phyloP scores from a whole-genome alignment of 495 filamentous ascomycete genomes.

The Ramalina intermedia region DNA sequence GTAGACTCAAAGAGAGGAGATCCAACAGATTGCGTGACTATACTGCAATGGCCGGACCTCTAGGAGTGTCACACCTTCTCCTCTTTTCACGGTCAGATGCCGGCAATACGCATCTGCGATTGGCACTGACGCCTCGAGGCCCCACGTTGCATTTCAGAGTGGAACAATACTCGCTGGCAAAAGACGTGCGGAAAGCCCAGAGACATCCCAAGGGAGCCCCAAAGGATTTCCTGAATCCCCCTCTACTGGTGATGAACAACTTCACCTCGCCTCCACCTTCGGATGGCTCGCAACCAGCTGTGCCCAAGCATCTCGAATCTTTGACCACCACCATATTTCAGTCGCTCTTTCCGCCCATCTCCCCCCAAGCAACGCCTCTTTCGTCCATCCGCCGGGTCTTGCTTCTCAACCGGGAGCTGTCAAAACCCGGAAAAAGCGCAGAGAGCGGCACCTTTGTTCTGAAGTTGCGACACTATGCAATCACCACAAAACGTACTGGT shows the following conservation, averaged over 20 bases:
- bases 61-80: conserved; percentile 87
- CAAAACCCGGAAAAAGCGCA: conserved; percentile 18
- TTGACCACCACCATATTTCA: conserved; percentile 94
- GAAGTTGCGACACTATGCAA: conserved; percentile 87
- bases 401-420: conserved; percentile 67
- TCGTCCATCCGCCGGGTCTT: conserved; percentile 79
- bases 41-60: conserved; percentile 84
- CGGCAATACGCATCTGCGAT: conserved; percentile 83
- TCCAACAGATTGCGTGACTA: conserved; percentile 86
- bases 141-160: conserved; percentile 90
- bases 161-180: conserved; percentile 89
- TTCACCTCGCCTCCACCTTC: conserved; percentile 52
- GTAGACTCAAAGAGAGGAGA: conserved; percentile 73
- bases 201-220: conserved; percentile 67
- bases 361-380: conserved; percentile 77
- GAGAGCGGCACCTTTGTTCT: conserved; percentile 64
- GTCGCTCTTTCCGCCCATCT: conserved; percentile 90
- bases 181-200: conserved; percentile 68
- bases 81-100: conserved; percentile 83
- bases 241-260: conserved; percentile 96
- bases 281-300: conserved; percentile 46
- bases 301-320: conserved; percentile 78
- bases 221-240: conserved; percentile 70
- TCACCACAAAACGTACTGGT: conserved; percentile 73
- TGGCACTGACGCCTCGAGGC: conserved; percentile 78